Evolutionary conservation across 306 rosid genomes (phyloP), one percentile per base, ranked within the genome.

Genomic region (Hippophae rhamnoides): DNA sequence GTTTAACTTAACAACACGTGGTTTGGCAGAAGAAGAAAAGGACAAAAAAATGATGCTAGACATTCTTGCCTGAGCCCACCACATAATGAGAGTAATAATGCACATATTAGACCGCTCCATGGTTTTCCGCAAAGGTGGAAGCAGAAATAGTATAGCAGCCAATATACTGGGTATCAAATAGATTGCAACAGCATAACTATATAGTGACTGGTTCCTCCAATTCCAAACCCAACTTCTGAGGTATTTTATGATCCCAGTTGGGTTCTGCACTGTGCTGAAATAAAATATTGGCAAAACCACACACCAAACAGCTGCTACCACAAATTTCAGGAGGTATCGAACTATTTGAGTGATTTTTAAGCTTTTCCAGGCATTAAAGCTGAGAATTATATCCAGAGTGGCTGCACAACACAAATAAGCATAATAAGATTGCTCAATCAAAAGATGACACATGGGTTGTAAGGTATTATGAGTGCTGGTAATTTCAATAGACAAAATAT

Each of bases 21-120:
- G 43, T 31, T 31, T 31, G 38, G 38, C 52, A 62, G 56, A 44
- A 52, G 38, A 57, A 49, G 69, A 43, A 69, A 64, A 12, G 38
- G 53, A 23, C 5, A 11, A 60, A 49, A 64, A 25, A 57, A 62
- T 12, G 65, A 73, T 43, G 57, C 43, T 48, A 53, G 70, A 63
- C 61, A 48, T 71, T 13, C 87, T 81, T 62, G 78, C 99, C 93
- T 88, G 99, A 78, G 96, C 83, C 99, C 99, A 93, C 99, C 99
- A 88, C 94, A 83, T 86, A 41, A 86, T 43, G 59, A 93, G 73
- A 61, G 95, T 84, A 72, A 86, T 7, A 58, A 84, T 61, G 65
- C 77, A 66, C 75, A 64, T 67, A 62, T 93, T 86, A 51, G 99
- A 88, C 52, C 90, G 84, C 78, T 93, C 99, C 83, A 88, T 54